phyloP scores from a whole-genome alignment of 2,329 filamentous ascomycete genomes.

The Leptoxyphium fumago region DNA sequence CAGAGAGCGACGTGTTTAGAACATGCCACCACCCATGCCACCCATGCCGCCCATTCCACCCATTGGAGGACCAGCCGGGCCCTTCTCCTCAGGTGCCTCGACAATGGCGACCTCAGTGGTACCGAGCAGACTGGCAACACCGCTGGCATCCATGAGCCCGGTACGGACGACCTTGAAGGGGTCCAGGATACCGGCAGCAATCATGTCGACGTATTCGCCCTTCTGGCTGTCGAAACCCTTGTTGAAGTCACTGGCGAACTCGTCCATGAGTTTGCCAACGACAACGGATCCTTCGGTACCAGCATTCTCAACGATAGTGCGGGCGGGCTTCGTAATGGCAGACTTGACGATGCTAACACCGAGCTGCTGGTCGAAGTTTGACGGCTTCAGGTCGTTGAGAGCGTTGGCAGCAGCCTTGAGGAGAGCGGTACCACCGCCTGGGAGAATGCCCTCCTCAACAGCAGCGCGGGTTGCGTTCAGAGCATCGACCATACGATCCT shows the following conservation, averaged over 20 bases:
- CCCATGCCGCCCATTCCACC: slow-evolving; percentile 41
- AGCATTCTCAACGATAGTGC: slow-evolving; percentile 95
- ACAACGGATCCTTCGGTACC: slow-evolving; percentile 91
- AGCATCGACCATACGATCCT: slow-evolving; percentile 97
- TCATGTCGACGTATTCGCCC: slow-evolving; percentile 99
- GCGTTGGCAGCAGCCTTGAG: slow-evolving; percentile 93
- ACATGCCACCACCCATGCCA: slow-evolving; percentile 37
- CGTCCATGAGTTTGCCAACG: slow-evolving; percentile 94
- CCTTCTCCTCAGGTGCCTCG: slow-evolving; percentile 90
- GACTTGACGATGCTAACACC: slow-evolving; percentile 96
- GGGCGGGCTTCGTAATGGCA: slow-evolving; percentile 88
- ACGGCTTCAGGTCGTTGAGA: slow-evolving; percentile 64
- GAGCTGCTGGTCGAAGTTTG: slow-evolving; percentile 98
- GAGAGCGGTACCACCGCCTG: slow-evolving; percentile 92
- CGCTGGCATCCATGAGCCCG: slow-evolving; percentile 82
- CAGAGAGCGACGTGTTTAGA: slow-evolving; percentile 10
- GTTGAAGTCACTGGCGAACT: slow-evolving; percentile 88
- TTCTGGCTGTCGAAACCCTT: slow-evolving; percentile 93
- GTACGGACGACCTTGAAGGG: slow-evolving; percentile 99
- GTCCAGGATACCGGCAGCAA: slow-evolving; percentile 88
- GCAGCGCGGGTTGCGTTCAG: slow-evolving; percentile 95
- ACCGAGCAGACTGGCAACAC: slow-evolving; percentile 90
- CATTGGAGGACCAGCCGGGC: slow-evolving; percentile 28
- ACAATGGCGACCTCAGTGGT: slow-evolving; percentile 98
- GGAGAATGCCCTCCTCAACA: slow-evolving; percentile 97